phyloP scores from a whole-genome alignment of 2,329 filamentous ascomycete species.

The Akanthomyces muscarius region DNA sequence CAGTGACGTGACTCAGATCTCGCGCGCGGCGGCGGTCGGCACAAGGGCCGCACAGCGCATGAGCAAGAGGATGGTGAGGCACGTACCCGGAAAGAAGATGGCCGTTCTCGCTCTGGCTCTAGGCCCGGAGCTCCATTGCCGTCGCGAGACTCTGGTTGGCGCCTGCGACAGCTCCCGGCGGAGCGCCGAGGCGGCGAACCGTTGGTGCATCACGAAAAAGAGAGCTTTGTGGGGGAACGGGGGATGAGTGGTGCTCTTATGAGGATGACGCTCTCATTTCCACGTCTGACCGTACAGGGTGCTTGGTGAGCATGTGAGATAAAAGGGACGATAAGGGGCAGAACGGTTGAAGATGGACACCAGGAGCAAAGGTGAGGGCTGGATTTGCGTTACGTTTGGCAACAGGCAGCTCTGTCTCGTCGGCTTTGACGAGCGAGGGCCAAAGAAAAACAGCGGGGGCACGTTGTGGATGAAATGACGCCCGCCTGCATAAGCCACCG shows the following conservation, averaged over 20 bases:
- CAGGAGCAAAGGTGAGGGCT: neutral
- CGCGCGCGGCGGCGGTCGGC: neutral
- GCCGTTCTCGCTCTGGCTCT: conserved; percentile 46
- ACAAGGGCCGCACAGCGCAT: neutral
- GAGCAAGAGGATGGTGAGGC: neutral
- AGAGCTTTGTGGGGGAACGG: neutral
- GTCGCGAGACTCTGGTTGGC: conserved; percentile 18
- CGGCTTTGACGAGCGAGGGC: neutral
- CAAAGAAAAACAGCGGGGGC: conserved; percentile 12
- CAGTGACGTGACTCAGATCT: conserved; percentile 5
- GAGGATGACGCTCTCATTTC: conserved; percentile 14
- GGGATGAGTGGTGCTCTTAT: conserved; percentile 7
- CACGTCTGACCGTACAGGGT: conserved; percentile 6
- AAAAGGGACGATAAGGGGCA: neutral
- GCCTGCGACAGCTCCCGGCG: conserved; percentile 24
- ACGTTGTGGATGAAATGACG: conserved; percentile 4
- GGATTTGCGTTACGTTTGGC: conserved; percentile 8
- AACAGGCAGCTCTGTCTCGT: neutral
- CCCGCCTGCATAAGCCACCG: conserved; percentile 11
- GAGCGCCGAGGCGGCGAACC: conserved; percentile 28
- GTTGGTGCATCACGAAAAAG: conserved; percentile 16
- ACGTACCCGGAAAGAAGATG: conserved; percentile 56
- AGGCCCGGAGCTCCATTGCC: conserved; percentile 30
- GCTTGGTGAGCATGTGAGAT: conserved; percentile 11
- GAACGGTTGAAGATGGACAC: neutral